Evolutionary conservation across 2,329 filamentous ascomycete species (phyloP).

Genomic region (Pseudopithomyces maydicus): DNA sequence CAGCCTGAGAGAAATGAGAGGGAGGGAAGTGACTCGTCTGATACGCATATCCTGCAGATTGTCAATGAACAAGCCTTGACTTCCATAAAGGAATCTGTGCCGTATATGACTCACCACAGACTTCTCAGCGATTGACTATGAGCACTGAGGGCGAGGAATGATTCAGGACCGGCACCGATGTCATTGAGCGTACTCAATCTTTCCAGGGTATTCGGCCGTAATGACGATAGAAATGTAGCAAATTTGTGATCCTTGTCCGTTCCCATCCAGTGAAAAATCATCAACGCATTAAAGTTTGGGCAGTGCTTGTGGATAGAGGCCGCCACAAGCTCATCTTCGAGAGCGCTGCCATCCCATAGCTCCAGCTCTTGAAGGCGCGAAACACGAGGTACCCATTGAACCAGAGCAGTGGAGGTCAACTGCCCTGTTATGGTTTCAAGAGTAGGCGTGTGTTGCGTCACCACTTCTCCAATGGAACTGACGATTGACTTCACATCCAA

Average conservation of each 20-base stretch:
- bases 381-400: slow-evolving; percentile 64
- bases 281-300: slow-evolving; percentile 64
- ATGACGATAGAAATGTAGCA: slow-evolving; percentile 61
- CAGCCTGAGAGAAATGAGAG: slow-evolving; percentile 56
- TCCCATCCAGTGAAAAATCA: slow-evolving; percentile 53
- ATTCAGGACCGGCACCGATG: slow-evolving; percentile 59
- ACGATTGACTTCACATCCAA: slow-evolving; percentile 51
- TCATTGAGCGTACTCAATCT: slow-evolving; percentile 64
- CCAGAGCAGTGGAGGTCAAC: slow-evolving; percentile 58
- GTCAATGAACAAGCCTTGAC: background rate
- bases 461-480: slow-evolving; percentile 56
- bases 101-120: background rate
- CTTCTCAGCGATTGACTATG: slow-evolving; percentile 61
- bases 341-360: slow-evolving; percentile 64
- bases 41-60: slow-evolving; percentile 52
- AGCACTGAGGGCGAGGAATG: slow-evolving; percentile 58
- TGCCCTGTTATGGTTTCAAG: slow-evolving; percentile 65
- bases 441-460: slow-evolving; percentile 55
- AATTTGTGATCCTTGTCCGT: slow-evolving; percentile 62
- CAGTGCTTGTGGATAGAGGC: slow-evolving; percentile 63
- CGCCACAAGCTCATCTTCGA: slow-evolving; percentile 60
- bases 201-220: slow-evolving; percentile 61
- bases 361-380: slow-evolving; percentile 63
- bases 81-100: background rate
- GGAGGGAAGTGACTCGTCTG: slow-evolving; percentile 54